Percentiles rank a stretch among this genome's conserved stretches.
Evolutionary conservation across 257 asterid species (phyloP).

Genomic region (Fraxinus excelsior): DNA sequence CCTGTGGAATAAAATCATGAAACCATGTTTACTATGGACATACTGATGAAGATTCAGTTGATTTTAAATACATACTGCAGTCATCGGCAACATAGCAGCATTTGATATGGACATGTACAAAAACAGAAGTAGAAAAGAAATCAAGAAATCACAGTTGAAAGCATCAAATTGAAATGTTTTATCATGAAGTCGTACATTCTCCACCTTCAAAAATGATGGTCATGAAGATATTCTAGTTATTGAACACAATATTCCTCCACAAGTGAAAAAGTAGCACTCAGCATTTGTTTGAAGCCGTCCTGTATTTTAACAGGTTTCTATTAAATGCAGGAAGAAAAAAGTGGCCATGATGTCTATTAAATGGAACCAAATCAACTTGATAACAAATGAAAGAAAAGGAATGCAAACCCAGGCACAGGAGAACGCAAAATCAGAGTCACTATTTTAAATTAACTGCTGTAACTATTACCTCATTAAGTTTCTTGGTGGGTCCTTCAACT

Average conservation of each 20-base stretch:
- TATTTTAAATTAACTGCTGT: background rate
- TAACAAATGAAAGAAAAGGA: too few relatives aligned
- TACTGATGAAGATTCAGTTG: background rate
- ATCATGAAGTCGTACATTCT: background rate
- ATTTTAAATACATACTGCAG: background rate
- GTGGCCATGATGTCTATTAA: background rate
- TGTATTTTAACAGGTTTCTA: conserved; percentile 28
- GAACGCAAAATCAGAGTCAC: background rate
- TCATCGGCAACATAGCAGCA: background rate
- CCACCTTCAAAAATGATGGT: conserved; percentile 4
- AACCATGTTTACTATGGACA: background rate
- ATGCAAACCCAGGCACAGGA: background rate
- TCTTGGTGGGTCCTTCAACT: conserved; percentile 29
- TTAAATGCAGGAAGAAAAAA: background rate
- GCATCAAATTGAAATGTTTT: background rate
- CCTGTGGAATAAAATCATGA: too few relatives aligned
- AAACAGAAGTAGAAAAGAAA: background rate
- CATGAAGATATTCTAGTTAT: conserved; percentile 22
- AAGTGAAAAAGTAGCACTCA: conserved; percentile 18
- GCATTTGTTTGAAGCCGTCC: conserved; percentile 46
- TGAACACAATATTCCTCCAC: background rate
- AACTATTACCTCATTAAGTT: conserved; percentile 43
- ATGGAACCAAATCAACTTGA: background rate
- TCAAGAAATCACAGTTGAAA: background rate
- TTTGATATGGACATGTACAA: background rate